These are phyloP conservation scores for Martiniozyma asiatica DNA, from an alignment of 1,139 yeast genomes.

Conservation along the genomic window DNA sequence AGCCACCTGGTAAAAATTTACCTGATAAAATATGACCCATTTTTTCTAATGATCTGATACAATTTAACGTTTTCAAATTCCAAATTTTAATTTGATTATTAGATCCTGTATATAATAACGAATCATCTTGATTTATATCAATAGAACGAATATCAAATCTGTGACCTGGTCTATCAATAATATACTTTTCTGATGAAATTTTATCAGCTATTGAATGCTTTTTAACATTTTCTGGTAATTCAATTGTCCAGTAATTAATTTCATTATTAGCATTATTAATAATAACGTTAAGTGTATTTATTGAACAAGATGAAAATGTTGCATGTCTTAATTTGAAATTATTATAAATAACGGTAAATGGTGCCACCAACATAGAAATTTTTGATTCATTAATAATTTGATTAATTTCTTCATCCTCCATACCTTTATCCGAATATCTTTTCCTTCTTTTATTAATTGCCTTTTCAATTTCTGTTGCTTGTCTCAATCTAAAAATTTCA, in stretches of 20 bases:
- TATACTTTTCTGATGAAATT: slow-evolving; percentile 38
- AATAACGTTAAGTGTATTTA: slow-evolving; percentile 44
- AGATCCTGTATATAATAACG: slow-evolving; percentile 77
- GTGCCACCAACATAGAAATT: slow-evolving; percentile 47
- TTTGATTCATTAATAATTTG: slow-evolving; percentile 42
- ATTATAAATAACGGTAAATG: slow-evolving; percentile 52
- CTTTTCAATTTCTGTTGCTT: slow-evolving; percentile 67
- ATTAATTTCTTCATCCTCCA: slow-evolving; percentile 50
- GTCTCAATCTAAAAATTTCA: slow-evolving; percentile 72
- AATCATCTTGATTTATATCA: slow-evolving; percentile 72
- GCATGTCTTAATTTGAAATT: slow-evolving; percentile 44
- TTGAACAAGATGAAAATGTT: slow-evolving; percentile 37
- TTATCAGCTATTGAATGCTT: slow-evolving; percentile 32
- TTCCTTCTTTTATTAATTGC: slow-evolving; percentile 71
- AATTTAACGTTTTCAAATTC: slow-evolving; percentile 65
- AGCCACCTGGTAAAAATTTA: slow-evolving; percentile 83
- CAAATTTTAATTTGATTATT: slow-evolving; percentile 83
- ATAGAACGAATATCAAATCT: slow-evolving; percentile 79
- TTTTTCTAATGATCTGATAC: slow-evolving; percentile 68
- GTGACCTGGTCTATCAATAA: slow-evolving; percentile 74
- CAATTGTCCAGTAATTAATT: slow-evolving; percentile 53
- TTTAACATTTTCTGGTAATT: slow-evolving; percentile 34
- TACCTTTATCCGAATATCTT: slow-evolving; percentile 62
- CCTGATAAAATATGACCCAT: slow-evolving; percentile 82
- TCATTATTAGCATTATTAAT: slow-evolving; percentile 62